Conservation (phyloP, 768 basidiomycete species). For the Mycena alexandri region DNA sequence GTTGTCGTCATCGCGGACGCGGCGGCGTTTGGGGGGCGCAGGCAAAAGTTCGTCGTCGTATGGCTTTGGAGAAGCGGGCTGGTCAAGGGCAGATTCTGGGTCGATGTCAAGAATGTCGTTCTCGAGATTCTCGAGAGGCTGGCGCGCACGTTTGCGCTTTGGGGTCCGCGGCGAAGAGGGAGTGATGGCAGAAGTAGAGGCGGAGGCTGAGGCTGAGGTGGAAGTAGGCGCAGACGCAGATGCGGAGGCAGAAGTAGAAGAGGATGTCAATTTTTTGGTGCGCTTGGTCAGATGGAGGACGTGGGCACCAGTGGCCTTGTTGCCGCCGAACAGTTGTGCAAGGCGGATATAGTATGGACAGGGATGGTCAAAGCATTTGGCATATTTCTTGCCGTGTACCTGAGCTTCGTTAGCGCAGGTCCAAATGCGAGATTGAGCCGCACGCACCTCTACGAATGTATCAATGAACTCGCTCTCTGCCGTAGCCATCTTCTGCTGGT, state of each 20-base stretch:
- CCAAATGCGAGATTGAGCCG: neutral
- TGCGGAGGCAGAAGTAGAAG: conserved; percentile 5
- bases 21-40: neutral
- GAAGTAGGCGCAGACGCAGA: neutral
- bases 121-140: neutral
- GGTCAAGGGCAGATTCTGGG: neutral
- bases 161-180: neutral
- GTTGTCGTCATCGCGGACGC: neutral
- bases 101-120: neutral
- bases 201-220: neutral
- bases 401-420: neutral
- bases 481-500: conserved; percentile 13
- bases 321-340: conserved; percentile 19
- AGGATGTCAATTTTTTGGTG: neutral
- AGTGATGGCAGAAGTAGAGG: neutral
- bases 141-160: neutral
- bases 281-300: conserved; percentile 1
- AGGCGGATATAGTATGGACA: conserved; percentile 7
- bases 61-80: neutral
- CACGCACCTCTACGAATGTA: conserved; percentile 18
- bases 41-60: conserved; percentile 15
- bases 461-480: conserved; percentile 6
- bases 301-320: conserved; percentile 22
- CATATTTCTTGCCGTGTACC: conserved; percentile 9
- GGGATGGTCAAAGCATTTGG: conserved; percentile 10